Percentiles rank a stretch among this genome's conserved stretches.
Evolutionary conservation across 768 basidiomycete species (phyloP).

Genomic region (Trametes punicea): DNA sequence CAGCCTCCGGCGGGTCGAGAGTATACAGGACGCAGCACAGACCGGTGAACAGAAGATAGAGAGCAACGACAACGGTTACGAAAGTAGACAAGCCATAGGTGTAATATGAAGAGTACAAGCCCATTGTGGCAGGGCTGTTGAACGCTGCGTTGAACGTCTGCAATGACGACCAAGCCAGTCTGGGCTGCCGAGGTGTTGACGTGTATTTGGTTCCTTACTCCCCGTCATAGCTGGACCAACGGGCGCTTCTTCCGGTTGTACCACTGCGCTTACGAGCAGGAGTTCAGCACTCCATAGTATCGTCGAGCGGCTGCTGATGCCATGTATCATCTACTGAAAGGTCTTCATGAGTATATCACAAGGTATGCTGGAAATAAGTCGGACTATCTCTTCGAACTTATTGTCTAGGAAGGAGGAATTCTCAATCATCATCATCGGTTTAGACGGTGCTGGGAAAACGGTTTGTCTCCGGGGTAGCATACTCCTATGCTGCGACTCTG

Average conservation of each 20-base stretch:
- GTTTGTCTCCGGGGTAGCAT: conserved; percentile 36
- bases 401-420: conserved; percentile 76
- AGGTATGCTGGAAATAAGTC: conserved; percentile 41
- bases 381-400: background rate
- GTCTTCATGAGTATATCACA: conserved; percentile 86
- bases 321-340: conserved; percentile 95
- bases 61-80: conserved; percentile 58
- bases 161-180: conserved; percentile 9
- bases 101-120: conserved; percentile 47
- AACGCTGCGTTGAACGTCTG: conserved; percentile 13
- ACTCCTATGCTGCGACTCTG: background rate
- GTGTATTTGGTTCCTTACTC: conserved; percentile 4
- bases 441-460: conserved; percentile 92
- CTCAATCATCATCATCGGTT: conserved; percentile 90
- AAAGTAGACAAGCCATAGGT: conserved; percentile 68
- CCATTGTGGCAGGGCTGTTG: conserved; percentile 28
- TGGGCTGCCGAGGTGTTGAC: background rate
- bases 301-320: background rate
- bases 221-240: conserved; percentile 1
- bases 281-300: too few species aligned
- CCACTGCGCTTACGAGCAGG: background rate
- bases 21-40: conserved; percentile 16
- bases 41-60: conserved; percentile 93
- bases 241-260: conserved; percentile 1
- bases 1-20: background rate